These are phyloP conservation scores for Ceratocystis papillata DNA, from an alignment of 2,329 filamentous ascomycete genomes.

Conservation along the genomic window DNA sequence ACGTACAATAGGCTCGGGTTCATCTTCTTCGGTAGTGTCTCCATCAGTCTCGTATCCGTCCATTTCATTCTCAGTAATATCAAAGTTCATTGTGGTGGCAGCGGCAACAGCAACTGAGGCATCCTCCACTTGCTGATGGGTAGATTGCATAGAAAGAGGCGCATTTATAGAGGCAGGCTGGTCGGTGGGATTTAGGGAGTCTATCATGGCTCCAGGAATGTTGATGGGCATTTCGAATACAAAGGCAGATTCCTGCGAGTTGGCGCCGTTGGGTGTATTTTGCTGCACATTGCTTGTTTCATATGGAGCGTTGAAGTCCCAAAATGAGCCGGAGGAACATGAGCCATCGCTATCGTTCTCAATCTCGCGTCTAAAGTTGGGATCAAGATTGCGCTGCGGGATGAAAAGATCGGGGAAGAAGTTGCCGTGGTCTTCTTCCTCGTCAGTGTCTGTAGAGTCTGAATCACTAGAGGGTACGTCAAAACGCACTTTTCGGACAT, in stretches of 20 bases:
- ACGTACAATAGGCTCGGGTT: slow-evolving; percentile 40
- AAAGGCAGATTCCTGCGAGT: slow-evolving; percentile 8
- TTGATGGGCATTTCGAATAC: slow-evolving; percentile 33
- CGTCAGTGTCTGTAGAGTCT: slow-evolving; percentile 50
- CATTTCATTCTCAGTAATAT: slow-evolving; percentile 33
- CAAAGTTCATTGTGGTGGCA: slow-evolving; percentile 28
- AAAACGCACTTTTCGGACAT: slow-evolving; percentile 63
- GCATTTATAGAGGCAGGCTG: slow-evolving; percentile 25
- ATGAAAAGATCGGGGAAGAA: slow-evolving; percentile 72
- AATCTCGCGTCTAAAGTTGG: slow-evolving; percentile 60
- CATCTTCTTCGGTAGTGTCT: slow-evolving; percentile 52
- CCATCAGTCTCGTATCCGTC: slow-evolving; percentile 53
- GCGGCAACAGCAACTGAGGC: slow-evolving; percentile 3
- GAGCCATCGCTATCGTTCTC: slow-evolving; percentile 54
- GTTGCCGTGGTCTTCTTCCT: slow-evolving; percentile 41
- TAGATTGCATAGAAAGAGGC: not conserved
- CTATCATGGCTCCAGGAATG: slow-evolving; percentile 32
- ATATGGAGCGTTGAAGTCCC: slow-evolving; percentile 47
- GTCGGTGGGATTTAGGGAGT: slow-evolving; percentile 26
- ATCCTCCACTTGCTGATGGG: not conserved
- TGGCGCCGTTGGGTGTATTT: slow-evolving; percentile 33
- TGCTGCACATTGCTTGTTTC: slow-evolving; percentile 34
- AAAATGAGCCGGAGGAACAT: slow-evolving; percentile 49
- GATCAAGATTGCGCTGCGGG: slow-evolving; percentile 61
- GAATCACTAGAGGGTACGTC: slow-evolving; percentile 54